A percentile compares a stretch with the other conserved stretches of the same genome.
These are phyloP conservation scores for Epithemia pelagica DNA, from an alignment of 108 stramenopile genomes.

Conservation along the genomic window DNA sequence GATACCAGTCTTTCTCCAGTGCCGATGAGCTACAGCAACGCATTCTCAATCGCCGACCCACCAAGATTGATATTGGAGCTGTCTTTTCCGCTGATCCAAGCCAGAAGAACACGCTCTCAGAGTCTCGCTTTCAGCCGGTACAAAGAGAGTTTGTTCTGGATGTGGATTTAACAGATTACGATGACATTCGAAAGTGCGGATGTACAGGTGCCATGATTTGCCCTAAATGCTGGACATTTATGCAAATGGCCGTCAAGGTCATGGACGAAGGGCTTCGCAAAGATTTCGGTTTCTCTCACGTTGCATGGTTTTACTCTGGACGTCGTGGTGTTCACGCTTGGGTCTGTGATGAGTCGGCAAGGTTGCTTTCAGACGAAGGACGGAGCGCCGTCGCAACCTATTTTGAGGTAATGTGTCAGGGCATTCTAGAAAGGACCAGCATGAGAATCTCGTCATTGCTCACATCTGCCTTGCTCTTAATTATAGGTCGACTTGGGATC, in stretches of 20 bases:
- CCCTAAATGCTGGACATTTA: conserved; percentile 91
- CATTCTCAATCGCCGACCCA: conserved; percentile 82
- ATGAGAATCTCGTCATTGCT: neutral
- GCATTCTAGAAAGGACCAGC: neutral
- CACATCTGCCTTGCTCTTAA: neutral
- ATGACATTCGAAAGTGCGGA: conserved; percentile 92
- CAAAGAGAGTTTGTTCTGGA: conserved; percentile 99
- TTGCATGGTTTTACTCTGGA: conserved; percentile 98
- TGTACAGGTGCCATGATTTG: conserved; percentile 92
- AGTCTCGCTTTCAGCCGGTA: conserved; percentile 62
- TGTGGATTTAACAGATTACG: conserved; percentile 99
- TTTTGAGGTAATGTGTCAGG: conserved; percentile 73
- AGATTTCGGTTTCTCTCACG: conserved; percentile 96
- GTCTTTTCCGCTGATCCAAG: conserved; percentile 90
- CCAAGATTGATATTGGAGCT: conserved; percentile 99
- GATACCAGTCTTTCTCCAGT: conserved; percentile 88
- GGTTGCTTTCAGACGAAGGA: conserved; percentile 87
- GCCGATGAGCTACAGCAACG: conserved; percentile 60
- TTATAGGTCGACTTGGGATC: conserved; percentile 45
- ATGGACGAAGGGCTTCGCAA: conserved; percentile 78
- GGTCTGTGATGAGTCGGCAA: conserved; percentile 92
- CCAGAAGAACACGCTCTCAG: conserved; percentile 66
- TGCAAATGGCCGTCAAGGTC: conserved; percentile 93
- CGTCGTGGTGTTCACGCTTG: conserved; percentile 99
- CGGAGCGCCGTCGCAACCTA: conserved; percentile 92